phyloP scores from a whole-genome alignment of 2,329 filamentous ascomycete species.

The Aspergillus japonicus region DNA sequence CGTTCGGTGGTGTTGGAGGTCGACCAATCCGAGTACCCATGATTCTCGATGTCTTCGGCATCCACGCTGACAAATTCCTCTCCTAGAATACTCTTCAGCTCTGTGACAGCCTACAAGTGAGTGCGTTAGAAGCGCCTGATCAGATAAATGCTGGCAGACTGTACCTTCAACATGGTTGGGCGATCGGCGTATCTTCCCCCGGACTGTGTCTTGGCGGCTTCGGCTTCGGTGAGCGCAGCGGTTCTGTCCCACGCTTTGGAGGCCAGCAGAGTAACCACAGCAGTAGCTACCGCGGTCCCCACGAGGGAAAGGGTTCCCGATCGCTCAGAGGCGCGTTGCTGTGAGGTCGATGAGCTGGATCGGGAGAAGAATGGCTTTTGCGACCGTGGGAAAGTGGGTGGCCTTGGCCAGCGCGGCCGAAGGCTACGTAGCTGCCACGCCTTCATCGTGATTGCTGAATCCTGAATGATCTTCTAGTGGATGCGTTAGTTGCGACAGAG shows the following conservation, averaged over 20 bases:
- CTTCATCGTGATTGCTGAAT: neutral
- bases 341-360: neutral
- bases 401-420: neutral
- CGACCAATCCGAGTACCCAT: constrained; percentile 68
- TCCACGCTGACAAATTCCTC: constrained; percentile 61
- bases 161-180: constrained; percentile 2
- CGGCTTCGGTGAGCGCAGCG: neutral
- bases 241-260: neutral
- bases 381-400: neutral
- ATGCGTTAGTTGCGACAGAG: no score
- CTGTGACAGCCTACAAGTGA: neutral
- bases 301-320: neutral
- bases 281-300: neutral
- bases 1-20: constrained; percentile 51
- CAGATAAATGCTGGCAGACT: no score
- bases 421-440: neutral
- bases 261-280: neutral
- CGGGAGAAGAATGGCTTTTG: neutral
- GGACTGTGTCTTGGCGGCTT: neutral
- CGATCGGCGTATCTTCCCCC: neutral
- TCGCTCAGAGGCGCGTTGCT: neutral
- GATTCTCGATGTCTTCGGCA: constrained; percentile 58
- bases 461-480: neutral
- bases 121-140: neutral
- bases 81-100: neutral